Percentiles rank a stretch among this genome's conserved stretches.
Evolutionary conservation across 2,329 filamentous ascomycete genomes (phyloP).

Genomic region (Talaromyces atroroseus): DNA sequence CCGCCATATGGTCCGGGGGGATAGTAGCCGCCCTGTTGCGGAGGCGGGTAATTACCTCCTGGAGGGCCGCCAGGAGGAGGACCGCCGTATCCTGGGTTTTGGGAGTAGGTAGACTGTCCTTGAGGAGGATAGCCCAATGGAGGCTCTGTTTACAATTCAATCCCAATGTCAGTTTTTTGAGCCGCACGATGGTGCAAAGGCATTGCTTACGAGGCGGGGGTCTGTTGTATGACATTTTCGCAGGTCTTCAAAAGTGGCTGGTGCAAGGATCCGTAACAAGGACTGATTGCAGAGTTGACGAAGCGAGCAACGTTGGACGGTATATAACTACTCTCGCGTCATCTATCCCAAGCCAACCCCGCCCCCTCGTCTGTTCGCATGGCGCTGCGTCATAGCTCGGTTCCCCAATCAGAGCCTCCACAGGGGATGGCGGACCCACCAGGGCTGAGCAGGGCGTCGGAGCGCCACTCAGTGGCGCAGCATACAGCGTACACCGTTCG

Average conservation of each 20-base stretch:
- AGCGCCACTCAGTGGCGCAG: slow-evolving; percentile 1
- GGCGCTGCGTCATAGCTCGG: slow-evolving; percentile 3
- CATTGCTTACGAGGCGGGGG: slow-evolving; percentile 10
- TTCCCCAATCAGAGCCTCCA: neutral
- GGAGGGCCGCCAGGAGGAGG: slow-evolving; percentile 4
- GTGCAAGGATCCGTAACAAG: neutral
- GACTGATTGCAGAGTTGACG: neutral
- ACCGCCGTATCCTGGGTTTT: slow-evolving; percentile 6
- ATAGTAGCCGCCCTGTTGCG: slow-evolving; percentile 2
- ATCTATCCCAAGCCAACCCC: neutral
- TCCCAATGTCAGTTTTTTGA: neutral
- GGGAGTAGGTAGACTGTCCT: slow-evolving; percentile 14
- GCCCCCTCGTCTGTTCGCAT: neutral
- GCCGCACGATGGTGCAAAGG: neutral
- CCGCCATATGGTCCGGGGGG: slow-evolving; percentile 2
- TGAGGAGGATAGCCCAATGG: slow-evolving; percentile 14
- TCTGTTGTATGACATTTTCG: slow-evolving; percentile 12
- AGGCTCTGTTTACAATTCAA: neutral
- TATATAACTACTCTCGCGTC: no score
- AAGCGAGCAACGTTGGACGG: neutral
- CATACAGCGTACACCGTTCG: neutral
- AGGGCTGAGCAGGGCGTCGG: neutral
- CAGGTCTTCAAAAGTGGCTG: neutral
- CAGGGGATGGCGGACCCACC: neutral
- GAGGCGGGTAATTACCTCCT: neutral